Conservation (phyloP, 2,329 filamentous ascomycete genomes). For the Neopestalotiopsis sp. region DNA sequence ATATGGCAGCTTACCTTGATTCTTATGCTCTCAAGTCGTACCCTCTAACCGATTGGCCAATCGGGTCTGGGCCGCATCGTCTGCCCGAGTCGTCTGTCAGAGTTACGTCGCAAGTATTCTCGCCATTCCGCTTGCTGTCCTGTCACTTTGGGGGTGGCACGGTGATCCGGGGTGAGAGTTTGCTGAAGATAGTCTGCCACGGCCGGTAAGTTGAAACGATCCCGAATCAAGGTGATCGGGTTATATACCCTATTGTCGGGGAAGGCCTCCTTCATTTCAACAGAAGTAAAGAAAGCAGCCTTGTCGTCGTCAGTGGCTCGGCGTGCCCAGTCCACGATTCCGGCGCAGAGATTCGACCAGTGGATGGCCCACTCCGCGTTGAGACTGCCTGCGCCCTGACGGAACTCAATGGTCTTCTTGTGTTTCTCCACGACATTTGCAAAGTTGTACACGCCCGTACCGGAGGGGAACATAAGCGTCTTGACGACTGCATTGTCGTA, state of each 20-base stretch:
- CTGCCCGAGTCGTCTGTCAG: not conserved
- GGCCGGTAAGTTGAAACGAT: not conserved
- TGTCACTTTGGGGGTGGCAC: not conserved
- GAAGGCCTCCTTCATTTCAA: not conserved
- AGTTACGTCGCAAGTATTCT: not conserved
- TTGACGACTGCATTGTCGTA: not conserved
- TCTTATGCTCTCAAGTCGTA: not conserved
- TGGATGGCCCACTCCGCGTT: not conserved
- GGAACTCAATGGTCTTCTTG: constrained; percentile 6
- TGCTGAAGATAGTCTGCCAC: not conserved
- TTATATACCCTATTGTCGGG: not conserved
- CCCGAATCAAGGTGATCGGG: not conserved
- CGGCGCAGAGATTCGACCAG: not conserved
- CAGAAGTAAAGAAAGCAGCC: not conserved
- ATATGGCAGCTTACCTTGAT: not conserved
- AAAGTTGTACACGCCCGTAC: not conserved
- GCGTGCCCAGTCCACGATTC: not conserved
- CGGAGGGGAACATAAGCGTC: not conserved
- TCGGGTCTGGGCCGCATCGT: not conserved
- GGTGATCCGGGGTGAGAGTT: not conserved
- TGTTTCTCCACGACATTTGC: not conserved
- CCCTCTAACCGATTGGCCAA: not conserved
- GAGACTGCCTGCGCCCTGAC: not conserved
- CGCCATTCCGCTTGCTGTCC: not conserved
- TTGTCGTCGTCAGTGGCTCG: not conserved